These are phyloP conservation scores for Fraxinus excelsior DNA, from an alignment of 257 asterid species.

Conservation along the genomic window DNA sequence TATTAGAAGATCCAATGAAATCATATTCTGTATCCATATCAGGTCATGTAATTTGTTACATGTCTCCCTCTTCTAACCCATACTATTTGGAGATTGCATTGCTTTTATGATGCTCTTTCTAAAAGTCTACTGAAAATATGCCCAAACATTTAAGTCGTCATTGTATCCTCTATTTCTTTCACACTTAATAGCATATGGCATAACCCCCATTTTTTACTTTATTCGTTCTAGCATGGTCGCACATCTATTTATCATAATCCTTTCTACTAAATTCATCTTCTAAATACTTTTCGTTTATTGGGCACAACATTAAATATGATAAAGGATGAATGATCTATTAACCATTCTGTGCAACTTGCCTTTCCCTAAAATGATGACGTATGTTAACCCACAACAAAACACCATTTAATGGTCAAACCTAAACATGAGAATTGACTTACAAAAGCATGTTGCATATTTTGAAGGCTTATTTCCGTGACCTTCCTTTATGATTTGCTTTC, in stretches of 20 bases:
- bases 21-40: not conserved
- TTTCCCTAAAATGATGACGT: not conserved
- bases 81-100: no score
- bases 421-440: constrained; percentile 55
- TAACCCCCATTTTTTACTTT: no score
- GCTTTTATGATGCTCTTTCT: no score
- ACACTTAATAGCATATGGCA: no score
- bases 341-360: not conserved
- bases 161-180: no score
- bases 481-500: constrained; percentile 83
- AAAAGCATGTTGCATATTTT: constrained; percentile 91
- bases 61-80: no score
- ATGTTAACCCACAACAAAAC: not conserved
- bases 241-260: not conserved
- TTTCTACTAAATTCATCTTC: not conserved
- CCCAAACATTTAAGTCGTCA: no score
- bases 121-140: no score
- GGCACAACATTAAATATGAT: not conserved
- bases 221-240: no score
- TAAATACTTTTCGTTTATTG: not conserved
- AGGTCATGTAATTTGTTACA: not conserved
- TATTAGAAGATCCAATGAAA: no score
- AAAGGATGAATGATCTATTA: not conserved
- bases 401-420: constrained; percentile 11
- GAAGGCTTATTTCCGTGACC: constrained; percentile 95